Percentiles rank a stretch among this genome's conserved stretches.
Conservation (phyloP, 805 yeast genomes). For the Saturnispora mendoncae region DNA sequence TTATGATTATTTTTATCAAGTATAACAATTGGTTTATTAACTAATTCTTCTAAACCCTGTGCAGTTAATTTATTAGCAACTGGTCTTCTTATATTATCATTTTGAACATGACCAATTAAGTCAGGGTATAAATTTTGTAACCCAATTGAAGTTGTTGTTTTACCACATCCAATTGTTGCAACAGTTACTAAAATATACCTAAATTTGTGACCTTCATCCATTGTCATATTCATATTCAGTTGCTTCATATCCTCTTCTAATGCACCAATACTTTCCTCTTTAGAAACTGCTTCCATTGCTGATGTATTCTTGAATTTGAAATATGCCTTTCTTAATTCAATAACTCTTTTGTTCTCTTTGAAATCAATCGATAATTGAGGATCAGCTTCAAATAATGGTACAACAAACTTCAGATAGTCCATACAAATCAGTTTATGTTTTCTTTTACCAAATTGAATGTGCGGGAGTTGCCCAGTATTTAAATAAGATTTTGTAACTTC, state of each 20-base stretch:
- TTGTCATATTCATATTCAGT: constrained; percentile 10
- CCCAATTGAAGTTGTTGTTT: constrained; percentile 70
- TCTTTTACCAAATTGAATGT: constrained; percentile 30
- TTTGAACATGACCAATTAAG: constrained; percentile 67
- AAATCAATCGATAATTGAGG: constrained; percentile 40
- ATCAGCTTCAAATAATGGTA: constrained; percentile 43
- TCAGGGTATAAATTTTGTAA: constrained; percentile 44
- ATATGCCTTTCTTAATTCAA: constrained; percentile 61
- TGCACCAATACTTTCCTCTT: constrained; percentile 31
- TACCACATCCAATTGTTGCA: constrained; percentile 92
- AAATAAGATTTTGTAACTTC: constrained; percentile 68
- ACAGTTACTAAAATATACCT: constrained; percentile 65
- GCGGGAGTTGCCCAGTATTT: constrained; percentile 26
- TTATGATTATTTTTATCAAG: constrained; percentile 82
- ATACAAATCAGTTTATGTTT: constrained; percentile 50
- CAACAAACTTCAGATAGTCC: constrained; percentile 61
- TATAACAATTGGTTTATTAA: constrained; percentile 43
- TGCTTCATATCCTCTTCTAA: constrained; percentile 23
- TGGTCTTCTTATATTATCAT: constrained; percentile 56
- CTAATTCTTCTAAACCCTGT: constrained; percentile 34
- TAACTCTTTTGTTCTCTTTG: constrained; percentile 57
- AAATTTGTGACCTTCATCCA: constrained; percentile 17
- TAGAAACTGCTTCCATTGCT: constrained; percentile 49
- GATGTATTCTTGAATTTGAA: constrained; percentile 42
- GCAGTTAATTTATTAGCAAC: constrained; percentile 43